Evolutionary conservation across 345 rosid genomes (phyloP).

Genomic region (Salix brachista): DNA sequence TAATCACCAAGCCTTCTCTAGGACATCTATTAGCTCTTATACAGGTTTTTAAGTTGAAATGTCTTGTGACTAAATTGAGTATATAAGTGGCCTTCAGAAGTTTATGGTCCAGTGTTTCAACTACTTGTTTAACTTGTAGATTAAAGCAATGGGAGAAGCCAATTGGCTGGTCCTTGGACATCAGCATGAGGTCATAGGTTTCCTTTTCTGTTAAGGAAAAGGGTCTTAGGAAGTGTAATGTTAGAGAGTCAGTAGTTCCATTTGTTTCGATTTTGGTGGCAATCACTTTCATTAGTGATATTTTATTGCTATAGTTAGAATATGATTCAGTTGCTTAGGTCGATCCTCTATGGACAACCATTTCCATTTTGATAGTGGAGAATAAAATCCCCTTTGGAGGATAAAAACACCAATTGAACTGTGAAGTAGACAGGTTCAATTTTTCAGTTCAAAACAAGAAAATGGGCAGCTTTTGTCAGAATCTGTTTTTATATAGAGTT

Average conservation of each 20-base stretch:
- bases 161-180: not conserved
- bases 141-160: not conserved
- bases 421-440: not conserved
- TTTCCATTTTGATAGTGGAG: not conserved
- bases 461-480: no score
- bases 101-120: no score
- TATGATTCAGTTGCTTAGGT: not conserved
- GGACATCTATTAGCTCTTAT: not conserved
- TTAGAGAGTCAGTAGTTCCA: not conserved
- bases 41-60: not conserved
- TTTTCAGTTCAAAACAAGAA: no score
- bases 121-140: not conserved
- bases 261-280: not conserved
- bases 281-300: not conserved
- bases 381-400: not conserved
- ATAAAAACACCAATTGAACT: not conserved
- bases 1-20: not conserved
- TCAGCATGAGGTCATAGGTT: not conserved
- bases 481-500: no score
- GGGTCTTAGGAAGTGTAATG: not conserved
- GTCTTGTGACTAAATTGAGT: not conserved
- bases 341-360: not conserved
- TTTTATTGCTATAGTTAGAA: not conserved
- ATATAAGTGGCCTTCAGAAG: not conserved
- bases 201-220: not conserved